phyloP scores from a whole-genome alignment of 139 green algal species.

The Picochlorum sp. region DNA sequence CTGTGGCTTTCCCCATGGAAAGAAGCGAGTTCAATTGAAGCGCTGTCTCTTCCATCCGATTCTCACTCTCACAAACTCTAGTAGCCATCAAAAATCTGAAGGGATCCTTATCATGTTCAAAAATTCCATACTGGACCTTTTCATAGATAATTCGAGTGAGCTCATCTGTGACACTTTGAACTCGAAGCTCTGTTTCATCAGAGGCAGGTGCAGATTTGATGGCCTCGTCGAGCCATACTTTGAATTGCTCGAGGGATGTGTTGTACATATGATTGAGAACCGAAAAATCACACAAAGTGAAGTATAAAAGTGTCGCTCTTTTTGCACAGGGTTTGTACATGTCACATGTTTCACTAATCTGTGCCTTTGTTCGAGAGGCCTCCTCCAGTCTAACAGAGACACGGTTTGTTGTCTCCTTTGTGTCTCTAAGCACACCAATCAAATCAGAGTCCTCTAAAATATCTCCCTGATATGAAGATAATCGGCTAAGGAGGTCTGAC shows the following conservation, averaged over 20 bases:
- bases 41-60: too few species aligned
- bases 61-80: too few species aligned
- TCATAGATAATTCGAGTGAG: constrained; percentile 87
- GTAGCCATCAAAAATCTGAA: constrained; percentile 89
- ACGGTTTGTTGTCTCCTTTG: constrained; percentile 84
- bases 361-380: constrained; percentile 81
- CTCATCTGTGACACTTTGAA: constrained; percentile 4
- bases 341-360: constrained; percentile 91
- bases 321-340: constrained; percentile 88
- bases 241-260: constrained; percentile 73
- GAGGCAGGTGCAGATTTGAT: constrained; percentile 58
- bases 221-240: constrained; percentile 54
- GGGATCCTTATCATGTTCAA: constrained; percentile 92
- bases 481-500: constrained; percentile 83
- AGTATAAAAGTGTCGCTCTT: constrained; percentile 86
- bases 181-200: too few species aligned
- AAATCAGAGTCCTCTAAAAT: constrained; percentile 94
- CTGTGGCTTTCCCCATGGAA: not conserved
- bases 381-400: constrained; percentile 80
- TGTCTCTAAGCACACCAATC: constrained; percentile 86
- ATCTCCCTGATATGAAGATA: constrained; percentile 77
- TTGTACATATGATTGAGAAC: constrained; percentile 96
- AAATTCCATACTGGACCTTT: constrained; percentile 89
- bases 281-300: constrained; percentile 86
- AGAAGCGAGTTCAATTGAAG: not conserved